Evolutionary conservation across 345 rosid species (phyloP), one percentile per base, ranked within the genome.

Genomic region (Populus davidiana): DNA sequence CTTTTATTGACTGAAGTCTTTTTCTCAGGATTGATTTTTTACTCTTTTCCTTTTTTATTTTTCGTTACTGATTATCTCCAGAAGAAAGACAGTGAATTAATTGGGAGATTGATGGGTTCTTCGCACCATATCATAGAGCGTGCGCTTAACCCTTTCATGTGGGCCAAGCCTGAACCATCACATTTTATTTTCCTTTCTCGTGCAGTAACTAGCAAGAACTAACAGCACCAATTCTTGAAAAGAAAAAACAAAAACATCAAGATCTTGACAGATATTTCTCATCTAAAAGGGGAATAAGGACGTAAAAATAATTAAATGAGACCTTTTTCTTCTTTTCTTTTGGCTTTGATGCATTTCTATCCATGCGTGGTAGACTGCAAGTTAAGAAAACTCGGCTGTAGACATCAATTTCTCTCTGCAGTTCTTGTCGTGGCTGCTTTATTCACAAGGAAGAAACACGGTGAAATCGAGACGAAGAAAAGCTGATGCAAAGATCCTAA

Each of bases 301-400:
- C 12, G 8, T 9, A 35, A 54, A 39, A 76, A 54, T 2, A 25
- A 41, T 39, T 39, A 29, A 23, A 69, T 31, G 10, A 27, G 23
- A 10, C 9, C 2, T 11, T 8, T 41, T 2, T 7, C 8, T 38
- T 41, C 35, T 29, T 35, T 16, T 33, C 17, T 59, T 8, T 41
- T 27, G 70, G 77, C 79, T 76, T 49, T 38, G 78, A 31, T 75
- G 78, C 69, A 76, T 80, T 76, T 78, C 9, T 67, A 18, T 71
- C 49, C 65, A 69, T 75, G 62, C 78, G 80, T 33, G 85, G 86
- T 84, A 69, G 85, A 87, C 90, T 81, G 87, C 83, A 89, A 86
- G 88, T 73, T 79, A 90, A 90, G 92, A 88, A 89, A 84, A 63
- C 80, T 66, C 59, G 67, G 50, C 74, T 39, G 63, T 14, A 29